A percentile compares a stretch with the other conserved stretches of the same genome.
These are phyloP conservation scores for Eutypella sp. DNA, from an alignment of 2,329 filamentous ascomycete genomes.

Conservation along the genomic window DNA sequence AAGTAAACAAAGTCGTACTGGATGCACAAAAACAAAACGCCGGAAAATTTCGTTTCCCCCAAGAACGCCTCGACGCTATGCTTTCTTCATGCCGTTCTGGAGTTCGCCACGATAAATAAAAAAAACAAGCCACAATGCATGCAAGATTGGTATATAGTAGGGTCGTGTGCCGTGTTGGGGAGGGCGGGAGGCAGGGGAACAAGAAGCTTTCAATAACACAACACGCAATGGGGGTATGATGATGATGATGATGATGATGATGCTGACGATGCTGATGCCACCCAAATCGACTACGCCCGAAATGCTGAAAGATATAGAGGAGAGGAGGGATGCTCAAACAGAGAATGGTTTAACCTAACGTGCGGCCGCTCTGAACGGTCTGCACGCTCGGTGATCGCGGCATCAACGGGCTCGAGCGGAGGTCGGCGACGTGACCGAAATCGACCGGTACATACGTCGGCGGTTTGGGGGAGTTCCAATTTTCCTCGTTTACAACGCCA, in stretches of 20 bases:
- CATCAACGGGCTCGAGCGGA: conserved; percentile 31
- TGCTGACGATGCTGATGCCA: too few relatives aligned
- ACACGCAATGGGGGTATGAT: conserved; percentile 9
- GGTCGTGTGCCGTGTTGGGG: too few relatives aligned
- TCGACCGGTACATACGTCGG: conserved; percentile 34
- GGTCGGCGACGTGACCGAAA: conserved; percentile 31
- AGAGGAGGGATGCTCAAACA: conserved; percentile 8
- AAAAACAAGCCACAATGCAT: too few relatives aligned
- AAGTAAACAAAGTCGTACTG: too few relatives aligned
- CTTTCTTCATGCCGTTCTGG: too few relatives aligned
- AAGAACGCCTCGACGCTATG: conserved; percentile 31
- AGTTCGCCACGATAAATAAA: too few relatives aligned
- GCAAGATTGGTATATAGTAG: too few relatives aligned
- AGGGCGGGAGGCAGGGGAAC: too few relatives aligned
- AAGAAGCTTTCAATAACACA: conserved; percentile 4
- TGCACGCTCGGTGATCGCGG: conserved; percentile 36
- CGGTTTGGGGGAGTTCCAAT: conserved; percentile 45
- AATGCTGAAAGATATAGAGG: too few relatives aligned
- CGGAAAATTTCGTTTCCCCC: not conserved
- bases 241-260: too few relatives aligned
- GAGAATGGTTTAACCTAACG: conserved; percentile 36
- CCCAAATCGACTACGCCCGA: conserved; percentile 8
- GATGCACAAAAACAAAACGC: not conserved
- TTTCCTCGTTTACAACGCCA: conserved; percentile 76
- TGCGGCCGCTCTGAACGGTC: conserved; percentile 49